These are phyloP conservation scores for Mucor lusitanicus DNA, from an alignment of 371 early-diverging fungal species.

Conservation along the genomic window DNA sequence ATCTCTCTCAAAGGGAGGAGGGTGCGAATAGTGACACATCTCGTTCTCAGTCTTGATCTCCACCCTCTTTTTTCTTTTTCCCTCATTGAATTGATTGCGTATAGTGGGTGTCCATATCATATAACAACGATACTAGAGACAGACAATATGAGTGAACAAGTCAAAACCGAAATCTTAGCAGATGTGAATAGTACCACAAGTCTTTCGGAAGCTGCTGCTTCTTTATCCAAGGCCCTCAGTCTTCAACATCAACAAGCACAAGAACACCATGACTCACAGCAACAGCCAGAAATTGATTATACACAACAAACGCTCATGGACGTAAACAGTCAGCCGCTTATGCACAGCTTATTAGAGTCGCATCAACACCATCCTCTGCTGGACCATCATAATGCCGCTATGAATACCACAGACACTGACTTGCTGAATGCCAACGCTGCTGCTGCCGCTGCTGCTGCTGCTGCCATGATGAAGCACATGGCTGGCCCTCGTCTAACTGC, in stretches of 20 bases:
- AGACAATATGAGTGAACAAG: not conserved
- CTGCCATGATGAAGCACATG: not conserved
- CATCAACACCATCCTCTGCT: not conserved
- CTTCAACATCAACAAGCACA: no score
- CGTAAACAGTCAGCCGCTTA: conserved; percentile 23
- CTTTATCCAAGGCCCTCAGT: not conserved
- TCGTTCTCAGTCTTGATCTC: not conserved
- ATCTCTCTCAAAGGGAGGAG: not conserved
- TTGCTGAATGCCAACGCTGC: not conserved
- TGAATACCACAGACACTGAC: not conserved
- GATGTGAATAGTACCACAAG: not conserved
- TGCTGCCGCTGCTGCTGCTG: no score
- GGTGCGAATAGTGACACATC: not conserved
- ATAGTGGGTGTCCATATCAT: not conserved
- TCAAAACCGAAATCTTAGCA: not conserved
- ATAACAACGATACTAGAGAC: not conserved
- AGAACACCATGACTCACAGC: no score
- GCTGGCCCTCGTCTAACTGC: not conserved
- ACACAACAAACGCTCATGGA: conserved; percentile 19
- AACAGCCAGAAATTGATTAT: not conserved
- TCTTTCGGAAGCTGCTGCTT: not conserved
- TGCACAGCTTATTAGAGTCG: not conserved
- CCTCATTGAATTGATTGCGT: not conserved
- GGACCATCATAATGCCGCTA: not conserved
- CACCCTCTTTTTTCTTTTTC: not conserved